Evolutionary conservation across 2,329 filamentous ascomycete genomes (phyloP).

Genomic region (Penicillium sp.): DNA sequence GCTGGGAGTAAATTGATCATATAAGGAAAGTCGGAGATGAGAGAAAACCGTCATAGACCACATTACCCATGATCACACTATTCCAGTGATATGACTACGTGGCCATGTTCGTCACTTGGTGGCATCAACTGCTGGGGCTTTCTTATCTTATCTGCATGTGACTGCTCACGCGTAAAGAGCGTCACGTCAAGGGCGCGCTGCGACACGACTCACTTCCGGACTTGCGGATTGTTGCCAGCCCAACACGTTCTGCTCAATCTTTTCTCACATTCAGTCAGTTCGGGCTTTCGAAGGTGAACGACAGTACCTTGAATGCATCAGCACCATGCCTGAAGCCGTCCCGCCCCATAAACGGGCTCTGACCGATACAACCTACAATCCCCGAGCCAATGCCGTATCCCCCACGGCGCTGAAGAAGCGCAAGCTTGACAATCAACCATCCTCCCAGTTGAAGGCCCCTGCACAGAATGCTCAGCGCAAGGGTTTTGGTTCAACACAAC

Average conservation of each 20-base stretch:
- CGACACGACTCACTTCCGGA: conserved; percentile 22
- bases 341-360: conserved; percentile 72
- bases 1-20: not conserved
- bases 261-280: not conserved
- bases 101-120: not conserved
- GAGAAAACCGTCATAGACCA: not conserved
- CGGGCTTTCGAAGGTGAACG: not conserved
- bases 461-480: conserved; percentile 65
- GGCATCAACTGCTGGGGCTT: not conserved
- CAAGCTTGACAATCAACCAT: conserved; percentile 65
- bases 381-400: conserved; percentile 62
- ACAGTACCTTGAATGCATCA: conserved; percentile 17
- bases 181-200: conserved; percentile 30
- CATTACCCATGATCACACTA: not conserved
- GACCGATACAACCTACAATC: conserved; percentile 66
- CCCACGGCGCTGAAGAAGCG: conserved; percentile 71
- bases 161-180: conserved; percentile 29
- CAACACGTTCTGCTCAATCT: conserved; percentile 14
- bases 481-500: conserved; percentile 60
- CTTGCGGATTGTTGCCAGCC: conserved; percentile 17
- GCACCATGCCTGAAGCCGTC: conserved; percentile 44
- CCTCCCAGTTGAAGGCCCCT: conserved; percentile 59
- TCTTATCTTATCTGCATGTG: conserved; percentile 27
- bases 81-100: not conserved
- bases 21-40: not conserved